phyloP scores from a whole-genome alignment of 2,329 filamentous ascomycete species.

The Rutstroemia sp. region DNA sequence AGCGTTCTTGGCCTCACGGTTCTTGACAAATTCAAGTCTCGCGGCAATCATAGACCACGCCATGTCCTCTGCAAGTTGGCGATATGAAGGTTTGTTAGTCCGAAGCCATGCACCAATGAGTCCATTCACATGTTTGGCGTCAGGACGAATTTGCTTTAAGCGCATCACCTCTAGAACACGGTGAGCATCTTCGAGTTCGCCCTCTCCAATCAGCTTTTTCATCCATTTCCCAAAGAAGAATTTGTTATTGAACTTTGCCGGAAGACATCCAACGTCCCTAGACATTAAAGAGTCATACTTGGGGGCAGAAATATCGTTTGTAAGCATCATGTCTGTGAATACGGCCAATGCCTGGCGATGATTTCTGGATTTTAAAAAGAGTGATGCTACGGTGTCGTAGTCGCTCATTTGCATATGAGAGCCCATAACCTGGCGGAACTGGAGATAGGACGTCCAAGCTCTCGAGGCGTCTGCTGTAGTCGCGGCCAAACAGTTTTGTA shows the following conservation, averaged over 20 bases:
- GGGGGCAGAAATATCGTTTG: constrained; percentile 10
- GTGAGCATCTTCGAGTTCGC: constrained; percentile 62
- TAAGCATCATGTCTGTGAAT: constrained; percentile 80
- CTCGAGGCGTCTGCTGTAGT: constrained; percentile 41
- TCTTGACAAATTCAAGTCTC: constrained; percentile 55
- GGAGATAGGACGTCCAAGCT: constrained; percentile 62
- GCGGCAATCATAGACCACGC: constrained; percentile 72
- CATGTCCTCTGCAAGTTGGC: constrained; percentile 56
- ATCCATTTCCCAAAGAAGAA: constrained; percentile 88
- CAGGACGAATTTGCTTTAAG: constrained; percentile 56
- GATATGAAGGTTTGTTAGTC: constrained; percentile 44
- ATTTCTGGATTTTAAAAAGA: constrained; percentile 60
- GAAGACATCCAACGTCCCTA: constrained; percentile 31
- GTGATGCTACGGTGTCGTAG: constrained; percentile 67
- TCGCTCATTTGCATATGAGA: constrained; percentile 59
- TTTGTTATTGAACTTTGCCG: constrained; percentile 53
- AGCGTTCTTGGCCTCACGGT: constrained; percentile 30
- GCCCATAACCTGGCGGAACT: constrained; percentile 54
- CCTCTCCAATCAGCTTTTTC: constrained; percentile 69
- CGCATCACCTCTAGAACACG: constrained; percentile 72
- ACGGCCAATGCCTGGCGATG: constrained; percentile 63
- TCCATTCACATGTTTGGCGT: constrained; percentile 73
- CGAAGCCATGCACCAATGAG: constrained; percentile 74
- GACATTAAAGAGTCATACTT: constrained; percentile 18
- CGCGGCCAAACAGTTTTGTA: constrained; percentile 51